Evolutionary conservation across 2,329 filamentous ascomycete genomes (phyloP).

Genomic region (Venturia effusa): DNA sequence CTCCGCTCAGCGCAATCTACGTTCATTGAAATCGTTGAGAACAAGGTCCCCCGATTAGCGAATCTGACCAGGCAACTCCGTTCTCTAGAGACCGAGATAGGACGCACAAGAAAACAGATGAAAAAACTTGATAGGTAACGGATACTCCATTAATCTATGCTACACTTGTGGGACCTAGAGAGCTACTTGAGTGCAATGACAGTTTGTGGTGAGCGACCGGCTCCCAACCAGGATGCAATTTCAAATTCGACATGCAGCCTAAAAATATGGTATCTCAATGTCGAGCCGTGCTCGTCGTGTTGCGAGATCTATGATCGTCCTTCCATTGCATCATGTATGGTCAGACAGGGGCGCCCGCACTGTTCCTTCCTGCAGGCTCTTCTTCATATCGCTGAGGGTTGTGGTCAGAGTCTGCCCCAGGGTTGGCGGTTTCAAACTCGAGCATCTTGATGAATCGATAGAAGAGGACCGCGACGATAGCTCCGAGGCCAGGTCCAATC

Average conservation of each 20-base stretch:
- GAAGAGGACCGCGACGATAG: constrained; percentile 35
- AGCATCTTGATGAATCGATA: constrained; percentile 38
- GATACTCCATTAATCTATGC: neutral
- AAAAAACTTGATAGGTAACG: constrained; percentile 23
- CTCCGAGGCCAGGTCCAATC: constrained; percentile 36
- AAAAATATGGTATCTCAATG: neutral
- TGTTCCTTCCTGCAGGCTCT: neutral
- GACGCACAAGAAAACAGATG: constrained; percentile 40
- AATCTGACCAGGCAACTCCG: constrained; percentile 51
- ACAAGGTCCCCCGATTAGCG: constrained; percentile 46
- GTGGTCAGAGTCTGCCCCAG: constrained; percentile 27
- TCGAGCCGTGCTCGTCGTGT: neutral
- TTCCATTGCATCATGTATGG: neutral
- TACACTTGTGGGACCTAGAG: neutral
- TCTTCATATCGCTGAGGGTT: neutral
- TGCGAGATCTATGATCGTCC: neutral
- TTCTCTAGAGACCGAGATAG: constrained; percentile 57
- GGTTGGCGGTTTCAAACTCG: constrained; percentile 41
- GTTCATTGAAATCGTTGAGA: constrained; percentile 46
- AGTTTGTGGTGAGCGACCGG: neutral
- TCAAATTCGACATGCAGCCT: neutral
- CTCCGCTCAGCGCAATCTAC: constrained; percentile 47
- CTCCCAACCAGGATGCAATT: neutral
- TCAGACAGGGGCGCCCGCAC: neutral
- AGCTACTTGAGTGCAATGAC: neutral